Base-by-base conservation (phyloP, 192 early-diverging fungal genomes). In the Powellomyces hirtus region DNA sequence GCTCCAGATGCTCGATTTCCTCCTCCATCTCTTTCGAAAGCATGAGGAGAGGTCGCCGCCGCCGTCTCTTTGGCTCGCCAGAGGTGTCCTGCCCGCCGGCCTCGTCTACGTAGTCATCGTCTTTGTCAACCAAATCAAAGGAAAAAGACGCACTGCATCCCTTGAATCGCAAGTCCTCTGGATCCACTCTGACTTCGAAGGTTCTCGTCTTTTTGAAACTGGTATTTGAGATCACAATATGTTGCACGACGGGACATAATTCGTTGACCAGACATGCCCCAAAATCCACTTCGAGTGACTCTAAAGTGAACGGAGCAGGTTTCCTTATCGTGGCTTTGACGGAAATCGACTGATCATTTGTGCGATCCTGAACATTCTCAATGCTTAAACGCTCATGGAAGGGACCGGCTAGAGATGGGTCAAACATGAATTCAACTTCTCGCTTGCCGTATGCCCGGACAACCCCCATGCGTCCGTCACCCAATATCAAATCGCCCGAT, bases 1-100 rank as follows among this genome's bases (percentile, higher is more conserved):
- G 97, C 78, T 99, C 94, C 67, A 98, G 71, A 59, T 88, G 83
- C 82, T 99, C 97, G 49, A 99, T 93, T 73, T 95, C 89, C 75
- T 98, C 95, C 84, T 96, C 92, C 51, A 89, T 87, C 40, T 92
- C 91, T 66, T 90, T 77, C 68, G 71, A 78, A 64, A 69, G 76
- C 70, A 76, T 81, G 50, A 62, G 59, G 33, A 59, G 36, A 33
- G 35, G 75, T 70, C 53, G 70, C 50, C 38, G 79, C 75, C 38
- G 67, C 7, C 45, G 63, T 59, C 62, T 24, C 18, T 37, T 72
- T 16, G 50, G 55, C 38, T 26, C 49, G 35, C 40, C 64, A 62
- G 53, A 33, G 26, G 22, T 31, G 6, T 59, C 64, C 5, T n/a
- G 38, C 34, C n/a, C 75, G 37, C 40, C 62, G 1, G 35, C 38